phyloP scores from a whole-genome alignment of 352 stramenopile species.

The Phytopythium mirpurense region DNA sequence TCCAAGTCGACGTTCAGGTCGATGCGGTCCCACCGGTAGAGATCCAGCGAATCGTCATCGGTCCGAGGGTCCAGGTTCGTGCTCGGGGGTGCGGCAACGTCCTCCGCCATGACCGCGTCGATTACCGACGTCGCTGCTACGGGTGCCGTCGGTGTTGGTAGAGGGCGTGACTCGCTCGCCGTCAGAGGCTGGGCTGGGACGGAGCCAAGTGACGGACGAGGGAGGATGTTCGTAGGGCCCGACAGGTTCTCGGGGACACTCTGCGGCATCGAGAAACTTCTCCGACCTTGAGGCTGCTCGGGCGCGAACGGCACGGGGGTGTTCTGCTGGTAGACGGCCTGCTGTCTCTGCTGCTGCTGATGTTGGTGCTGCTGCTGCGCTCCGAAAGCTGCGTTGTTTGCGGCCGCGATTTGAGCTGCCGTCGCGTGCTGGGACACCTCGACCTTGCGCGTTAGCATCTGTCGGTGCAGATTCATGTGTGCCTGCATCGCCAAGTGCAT shows the following conservation, averaged over 20 bases:
- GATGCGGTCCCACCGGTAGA: constrained; percentile 78
- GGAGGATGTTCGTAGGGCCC: neutral
- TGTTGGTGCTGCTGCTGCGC: constrained; percentile 12
- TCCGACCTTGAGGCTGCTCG: neutral
- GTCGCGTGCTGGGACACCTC: constrained; percentile 59
- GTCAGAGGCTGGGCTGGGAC: neutral
- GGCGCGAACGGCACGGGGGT: neutral
- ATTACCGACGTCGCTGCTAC: neutral
- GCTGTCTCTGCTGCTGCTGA: constrained; percentile 16
- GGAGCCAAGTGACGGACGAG: neutral
- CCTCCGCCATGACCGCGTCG: constrained; percentile 6
- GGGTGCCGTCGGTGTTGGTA: neutral
- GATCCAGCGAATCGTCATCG: constrained; percentile 57
- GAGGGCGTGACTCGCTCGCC: neutral
- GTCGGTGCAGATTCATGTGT: constrained; percentile 85
- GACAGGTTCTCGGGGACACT: neutral
- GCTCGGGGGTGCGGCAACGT: neutral
- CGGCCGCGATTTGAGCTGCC: constrained; percentile 10
- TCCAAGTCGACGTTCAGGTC: constrained; percentile 79
- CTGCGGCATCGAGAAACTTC: neutral
- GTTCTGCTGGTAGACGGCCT: constrained; percentile 9
- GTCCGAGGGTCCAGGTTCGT: constrained; percentile 12
- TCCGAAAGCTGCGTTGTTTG: constrained; percentile 10
- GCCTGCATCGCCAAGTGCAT: constrained; percentile 87
- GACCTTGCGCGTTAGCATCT: constrained; percentile 86